Percentiles rank a stretch among this genome's conserved stretches.
Conservation (phyloP, 345 rosid genomes). For the Pistacia vera region DNA sequence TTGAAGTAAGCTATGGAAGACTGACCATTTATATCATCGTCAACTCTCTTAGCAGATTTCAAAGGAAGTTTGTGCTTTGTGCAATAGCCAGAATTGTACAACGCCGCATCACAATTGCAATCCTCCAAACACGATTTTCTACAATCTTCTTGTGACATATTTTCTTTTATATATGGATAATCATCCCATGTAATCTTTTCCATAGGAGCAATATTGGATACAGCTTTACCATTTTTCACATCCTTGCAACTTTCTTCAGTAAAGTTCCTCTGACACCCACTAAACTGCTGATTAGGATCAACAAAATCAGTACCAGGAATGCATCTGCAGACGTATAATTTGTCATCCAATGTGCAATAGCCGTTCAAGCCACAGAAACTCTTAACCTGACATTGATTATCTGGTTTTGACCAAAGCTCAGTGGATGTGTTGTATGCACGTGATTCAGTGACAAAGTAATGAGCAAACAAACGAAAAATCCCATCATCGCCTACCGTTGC, state of each 20-base stretch:
- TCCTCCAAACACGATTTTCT: no score
- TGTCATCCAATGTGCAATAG: not conserved
- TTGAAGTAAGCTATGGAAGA: not conserved
- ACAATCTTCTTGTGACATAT: no score
- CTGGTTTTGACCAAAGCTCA: not conserved
- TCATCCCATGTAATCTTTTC: not conserved
- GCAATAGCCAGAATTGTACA: no score
- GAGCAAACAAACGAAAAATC: not conserved
- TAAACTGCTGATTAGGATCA: not conserved
- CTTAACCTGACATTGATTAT: not conserved
- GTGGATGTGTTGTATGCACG: not conserved
- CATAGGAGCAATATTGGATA: not conserved
- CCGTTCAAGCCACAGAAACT: constrained; percentile 4
- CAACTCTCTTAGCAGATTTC: not conserved
- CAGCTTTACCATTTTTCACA: not conserved
- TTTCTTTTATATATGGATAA: not conserved
- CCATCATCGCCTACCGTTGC: constrained; percentile 3
- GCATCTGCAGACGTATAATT: not conserved
- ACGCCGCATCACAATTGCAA: no score
- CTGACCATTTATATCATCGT: no score
- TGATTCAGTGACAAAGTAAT: not conserved
- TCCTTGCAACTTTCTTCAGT: not conserved
- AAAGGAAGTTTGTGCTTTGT: not conserved
- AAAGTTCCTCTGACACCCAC: not conserved
- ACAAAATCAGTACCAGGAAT: not conserved